Evolutionary conservation across 2,329 filamentous ascomycete species (phyloP).

Genomic region (Coleophoma eucalyptorum): DNA sequence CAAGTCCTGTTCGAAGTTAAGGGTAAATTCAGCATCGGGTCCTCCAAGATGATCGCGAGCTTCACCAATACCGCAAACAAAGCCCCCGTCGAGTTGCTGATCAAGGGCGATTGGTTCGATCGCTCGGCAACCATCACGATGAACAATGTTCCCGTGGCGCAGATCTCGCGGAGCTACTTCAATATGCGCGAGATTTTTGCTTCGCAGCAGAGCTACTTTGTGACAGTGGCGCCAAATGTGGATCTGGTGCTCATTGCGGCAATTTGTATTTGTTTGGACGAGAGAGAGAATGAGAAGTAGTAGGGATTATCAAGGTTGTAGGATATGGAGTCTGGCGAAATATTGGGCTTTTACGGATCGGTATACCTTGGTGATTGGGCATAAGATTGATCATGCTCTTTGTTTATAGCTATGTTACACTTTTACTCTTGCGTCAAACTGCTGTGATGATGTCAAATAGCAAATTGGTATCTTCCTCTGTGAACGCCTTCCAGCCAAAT

Average conservation of each 20-base stretch:
- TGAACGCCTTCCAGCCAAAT: conserved; percentile 1
- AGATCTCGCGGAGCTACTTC: conserved; percentile 52
- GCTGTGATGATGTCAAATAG: neutral
- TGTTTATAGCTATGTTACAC: no score
- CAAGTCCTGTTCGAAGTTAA: conserved; percentile 22
- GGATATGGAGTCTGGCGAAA: neutral
- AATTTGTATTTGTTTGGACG: conserved; percentile 65
- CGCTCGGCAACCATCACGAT: conserved; percentile 51
- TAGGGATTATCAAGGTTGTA: conserved; percentile 1
- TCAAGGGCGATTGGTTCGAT: conserved; percentile 61
- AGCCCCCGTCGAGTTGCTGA: conserved; percentile 40
- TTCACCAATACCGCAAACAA: conserved; percentile 48
- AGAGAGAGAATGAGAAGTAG: conserved; percentile 51
- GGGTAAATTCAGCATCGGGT: conserved; percentile 31
- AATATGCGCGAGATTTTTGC: conserved; percentile 54
- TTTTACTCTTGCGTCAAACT: no score
- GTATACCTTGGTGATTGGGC: neutral
- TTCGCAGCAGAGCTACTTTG: conserved; percentile 61
- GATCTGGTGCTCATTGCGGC: conserved; percentile 64
- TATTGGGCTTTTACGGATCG: neutral
- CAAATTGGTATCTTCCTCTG: conserved; percentile 18
- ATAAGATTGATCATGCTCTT: neutral
- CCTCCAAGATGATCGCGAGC: conserved; percentile 50
- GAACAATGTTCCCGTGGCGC: conserved; percentile 45
- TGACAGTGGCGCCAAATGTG: conserved; percentile 60